Base-by-base conservation (phyloP, 306 rosid species). In the Acmispon strigosus region DNA sequence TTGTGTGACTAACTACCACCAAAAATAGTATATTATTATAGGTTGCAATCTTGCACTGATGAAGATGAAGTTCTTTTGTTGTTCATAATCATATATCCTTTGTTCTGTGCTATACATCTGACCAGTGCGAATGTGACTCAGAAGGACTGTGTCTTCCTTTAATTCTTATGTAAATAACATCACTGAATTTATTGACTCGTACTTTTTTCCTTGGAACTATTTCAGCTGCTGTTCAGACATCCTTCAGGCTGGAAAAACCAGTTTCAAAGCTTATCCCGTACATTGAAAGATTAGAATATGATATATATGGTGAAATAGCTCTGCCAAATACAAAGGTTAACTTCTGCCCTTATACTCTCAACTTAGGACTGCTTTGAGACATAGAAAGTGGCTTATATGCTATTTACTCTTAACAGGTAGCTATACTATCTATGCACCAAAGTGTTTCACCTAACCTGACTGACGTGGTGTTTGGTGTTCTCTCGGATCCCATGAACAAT, bases 221-320 rank as follows among this genome's bases (percentile, higher is more conserved):
- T 68, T 19, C 97, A 94, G 98, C 98, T 54, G 57, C 85, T 54
- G 89, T 85, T 71, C 90, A 94, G 80, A 92, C 86, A 37, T 88
- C 83, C 87, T 87, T 89, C 84, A 83, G 79, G 63, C 86, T 94
- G 78, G 91, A 88, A 71, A 87, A 80, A 75, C 97, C 96, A 10
- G 96, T 87, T 76, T 70, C 75, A 16, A 76, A 94, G 78, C 88
- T 94, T 76, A 80, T 90, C 75, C 96, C 97, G 11, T 87, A 76
- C 65, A 64, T 94, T 10, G 73, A 73, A 72, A 72, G 73, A 87
- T 73, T 94, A 83, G 96, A 90, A 77, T 82, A 87, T 71, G 98
- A 94, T 70, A 83, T 94, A 75, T 76, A 55, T 58, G 82, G 77
- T 3, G 98, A 94, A 85, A 76, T 94, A 80, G 90, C 90, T 61